A percentile compares a stretch with the other conserved stretches of the same genome.
Evolutionary conservation across 768 basidiomycete genomes (phyloP).

Genomic region (Mycena galericulata): DNA sequence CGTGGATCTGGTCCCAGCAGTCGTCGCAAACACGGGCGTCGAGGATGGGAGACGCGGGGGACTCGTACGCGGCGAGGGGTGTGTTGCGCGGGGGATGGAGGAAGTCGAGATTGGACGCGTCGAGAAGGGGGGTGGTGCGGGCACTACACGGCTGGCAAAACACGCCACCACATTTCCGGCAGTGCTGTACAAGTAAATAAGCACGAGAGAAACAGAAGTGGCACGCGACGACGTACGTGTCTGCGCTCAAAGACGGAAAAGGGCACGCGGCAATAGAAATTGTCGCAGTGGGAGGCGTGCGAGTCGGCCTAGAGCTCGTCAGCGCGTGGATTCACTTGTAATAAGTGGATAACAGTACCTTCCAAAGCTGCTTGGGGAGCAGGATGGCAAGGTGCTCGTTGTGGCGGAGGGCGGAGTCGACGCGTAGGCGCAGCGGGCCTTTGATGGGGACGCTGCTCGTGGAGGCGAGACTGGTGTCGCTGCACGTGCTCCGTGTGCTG

Average conservation of each 20-base stretch:
- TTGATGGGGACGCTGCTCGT: constrained; percentile 45
- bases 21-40: constrained; percentile 80
- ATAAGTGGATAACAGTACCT: constrained; percentile 56
- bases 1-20: constrained; percentile 82
- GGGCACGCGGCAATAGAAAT: constrained; percentile 71
- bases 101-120: constrained; percentile 78
- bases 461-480: constrained; percentile 42
- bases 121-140: constrained; percentile 72
- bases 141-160: constrained; percentile 76
- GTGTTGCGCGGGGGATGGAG: constrained; percentile 76
- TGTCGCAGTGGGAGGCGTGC: constrained; percentile 74
- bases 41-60: constrained; percentile 69
- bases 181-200: constrained; percentile 56
- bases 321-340: constrained; percentile 20
- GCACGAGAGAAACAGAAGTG: not conserved
- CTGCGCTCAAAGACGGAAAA: constrained; percentile 81
- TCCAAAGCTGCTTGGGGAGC: constrained; percentile 78
- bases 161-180: constrained; percentile 86
- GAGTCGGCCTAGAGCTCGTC: constrained; percentile 65
- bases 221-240: constrained; percentile 50
- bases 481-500: constrained; percentile 32
- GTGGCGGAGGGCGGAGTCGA: constrained; percentile 46
- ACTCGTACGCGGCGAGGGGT: constrained; percentile 68
- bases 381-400: constrained; percentile 87
- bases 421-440: constrained; percentile 39